Base-by-base conservation (phyloP, 495 filamentous ascomycete species). In the Saxophila tyrrhenica region DNA sequence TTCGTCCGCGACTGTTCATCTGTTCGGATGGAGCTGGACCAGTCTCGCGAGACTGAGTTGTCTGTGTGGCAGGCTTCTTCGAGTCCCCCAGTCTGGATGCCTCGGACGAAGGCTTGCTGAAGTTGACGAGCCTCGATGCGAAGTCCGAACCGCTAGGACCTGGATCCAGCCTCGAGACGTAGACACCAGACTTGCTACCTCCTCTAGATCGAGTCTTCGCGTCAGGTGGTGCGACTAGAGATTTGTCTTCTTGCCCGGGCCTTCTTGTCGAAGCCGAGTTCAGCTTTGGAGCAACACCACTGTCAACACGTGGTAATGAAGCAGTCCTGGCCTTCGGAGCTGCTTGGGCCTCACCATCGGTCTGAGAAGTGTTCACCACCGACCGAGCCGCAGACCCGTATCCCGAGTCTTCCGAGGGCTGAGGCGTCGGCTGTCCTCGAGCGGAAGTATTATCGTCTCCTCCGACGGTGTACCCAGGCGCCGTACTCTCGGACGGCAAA, bases 281-380 rank as follows among this genome's bases (percentile, higher is more conserved):
- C 23, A 50, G 48, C 57, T 56, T 52, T 1, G 57, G 57, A 25
- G 54, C 23, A 39, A 60, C 55, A 16, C 42, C 48, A 29, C 29
- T 48, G 19, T 24, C 35, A 23, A 25, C 38, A 8, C 39, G 41
- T 17, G 25, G 47, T 19, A 59, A 24, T 25, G 25, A n/a, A 32
- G 49, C 25, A 44, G 19, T 8, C n/a, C 41, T 44, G 41, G 16
- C 17, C 5, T 44, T n/a, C n/a, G 44, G 57, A 2, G 51, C 24
- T 7, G 13, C 16, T 1, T 45, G 21, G 2, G 13, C 19, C 2
- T 32, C 5, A 21, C 19, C 23, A 7, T 42, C 38, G 2, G 15
- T n/a, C 20, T 43, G 21, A 10, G 53, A 52, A 23, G 44, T 59
- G 5, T 41, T 43, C 2, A 51, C 56, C 3, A 25, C 42, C 13